Evolutionary conservation across 2,329 filamentous ascomycete genomes (phyloP).

Genomic region (Claviceps spartinae): DNA sequence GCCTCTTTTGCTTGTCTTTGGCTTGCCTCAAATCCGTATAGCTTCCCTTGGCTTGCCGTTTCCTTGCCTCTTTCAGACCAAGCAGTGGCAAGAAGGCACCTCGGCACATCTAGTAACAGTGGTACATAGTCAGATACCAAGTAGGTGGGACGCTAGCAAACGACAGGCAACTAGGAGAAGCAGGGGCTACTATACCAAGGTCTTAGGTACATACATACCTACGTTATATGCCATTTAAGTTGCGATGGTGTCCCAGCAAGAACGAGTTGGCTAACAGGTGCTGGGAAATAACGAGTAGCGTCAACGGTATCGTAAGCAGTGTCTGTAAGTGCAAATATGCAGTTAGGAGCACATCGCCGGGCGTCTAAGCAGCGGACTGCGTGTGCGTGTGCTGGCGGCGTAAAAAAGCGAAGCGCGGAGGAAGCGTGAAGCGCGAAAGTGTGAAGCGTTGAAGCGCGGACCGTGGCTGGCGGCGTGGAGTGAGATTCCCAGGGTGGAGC

Average conservation of each 20-base stretch:
- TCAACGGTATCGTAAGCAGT: too few species aligned
- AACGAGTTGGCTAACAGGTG: too few species aligned
- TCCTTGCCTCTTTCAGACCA: background rate
- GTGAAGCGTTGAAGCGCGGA: background rate
- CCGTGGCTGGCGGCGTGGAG: background rate
- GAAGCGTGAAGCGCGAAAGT: background rate
- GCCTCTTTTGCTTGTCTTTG: background rate
- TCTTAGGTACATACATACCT: too few species aligned
- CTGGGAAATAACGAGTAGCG: too few species aligned
- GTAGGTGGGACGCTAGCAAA: background rate
- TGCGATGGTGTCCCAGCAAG: too few species aligned
- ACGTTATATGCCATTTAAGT: too few species aligned
- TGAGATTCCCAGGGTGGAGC: background rate
- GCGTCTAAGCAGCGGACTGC: background rate
- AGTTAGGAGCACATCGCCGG: too few species aligned
- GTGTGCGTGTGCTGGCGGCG: background rate
- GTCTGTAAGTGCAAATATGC: too few species aligned
- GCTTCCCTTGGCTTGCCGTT: background rate
- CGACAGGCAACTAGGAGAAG: background rate
- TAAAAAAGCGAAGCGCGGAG: background rate
- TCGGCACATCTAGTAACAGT: background rate
- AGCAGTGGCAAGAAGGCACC: background rate
- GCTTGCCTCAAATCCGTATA: background rate
- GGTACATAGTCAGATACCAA: background rate
- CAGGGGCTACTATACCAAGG: too few species aligned